Percentiles rank a stretch among this genome's conserved stretches.
phyloP scores from a whole-genome alignment of 495 filamentous ascomycete genomes.

The Neurospora cerealis region DNA sequence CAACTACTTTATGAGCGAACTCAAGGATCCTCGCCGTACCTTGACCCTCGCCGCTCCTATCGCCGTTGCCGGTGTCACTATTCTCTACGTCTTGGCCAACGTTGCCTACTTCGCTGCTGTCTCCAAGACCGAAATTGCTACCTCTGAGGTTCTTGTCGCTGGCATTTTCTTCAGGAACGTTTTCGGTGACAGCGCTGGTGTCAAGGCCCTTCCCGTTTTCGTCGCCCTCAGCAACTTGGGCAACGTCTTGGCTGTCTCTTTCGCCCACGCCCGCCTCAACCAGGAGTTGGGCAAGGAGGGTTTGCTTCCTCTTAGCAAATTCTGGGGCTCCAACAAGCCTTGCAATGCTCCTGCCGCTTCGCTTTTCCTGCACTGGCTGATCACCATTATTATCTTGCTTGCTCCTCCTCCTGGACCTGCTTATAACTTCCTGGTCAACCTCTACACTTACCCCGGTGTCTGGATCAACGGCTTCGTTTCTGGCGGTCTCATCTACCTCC shows the following conservation, averaged over 20 bases:
- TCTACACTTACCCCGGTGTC: conserved; percentile 34
- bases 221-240: conserved; percentile 54
- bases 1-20: conserved; percentile 47
- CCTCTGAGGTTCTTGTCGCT: conserved; percentile 34
- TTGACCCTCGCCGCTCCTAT: conserved; percentile 51
- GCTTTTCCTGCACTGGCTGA: conserved; percentile 38
- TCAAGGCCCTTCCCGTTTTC: conserved; percentile 43
- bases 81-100: conserved; percentile 56
- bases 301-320: conserved; percentile 46
- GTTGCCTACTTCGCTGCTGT: conserved; percentile 48
- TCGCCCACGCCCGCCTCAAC: conserved; percentile 52
- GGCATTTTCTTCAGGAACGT: conserved; percentile 40
- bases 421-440: conserved; percentile 26
- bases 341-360: conserved; percentile 40
- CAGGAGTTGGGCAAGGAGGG: conserved; percentile 60
- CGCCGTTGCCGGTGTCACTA: conserved; percentile 44
- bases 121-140: conserved; percentile 37
- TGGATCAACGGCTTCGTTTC: conserved; percentile 47
- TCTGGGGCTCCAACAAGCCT: conserved; percentile 48
- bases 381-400: conserved; percentile 36
- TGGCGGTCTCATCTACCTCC: conserved; percentile 39
- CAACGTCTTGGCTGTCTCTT: conserved; percentile 39
- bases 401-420: conserved; percentile 34
- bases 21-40: conserved; percentile 49
- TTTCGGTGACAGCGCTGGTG: conserved; percentile 27